Evolutionary conservation across 2,329 filamentous ascomycete species (phyloP).

Genomic region (Fusarium redolens): DNA sequence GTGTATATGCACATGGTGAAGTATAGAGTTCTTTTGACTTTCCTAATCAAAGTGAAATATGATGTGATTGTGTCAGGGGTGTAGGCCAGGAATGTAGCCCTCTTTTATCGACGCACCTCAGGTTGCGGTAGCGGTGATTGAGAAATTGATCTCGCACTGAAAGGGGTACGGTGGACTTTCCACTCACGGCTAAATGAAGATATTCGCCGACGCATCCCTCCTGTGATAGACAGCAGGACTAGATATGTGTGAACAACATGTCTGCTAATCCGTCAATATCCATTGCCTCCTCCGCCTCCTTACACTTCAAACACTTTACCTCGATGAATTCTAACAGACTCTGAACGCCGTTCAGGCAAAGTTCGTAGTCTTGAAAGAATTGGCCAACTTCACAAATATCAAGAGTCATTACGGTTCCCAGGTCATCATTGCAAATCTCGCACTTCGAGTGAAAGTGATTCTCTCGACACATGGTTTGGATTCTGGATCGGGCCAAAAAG

Average conservation of each 20-base stretch:
- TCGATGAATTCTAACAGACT: not conserved
- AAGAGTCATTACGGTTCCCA: not conserved
- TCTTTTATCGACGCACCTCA: too few relatives aligned
- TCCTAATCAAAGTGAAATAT: too few relatives aligned
- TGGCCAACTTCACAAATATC: not conserved
- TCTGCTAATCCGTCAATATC: not conserved
- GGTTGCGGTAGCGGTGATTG: too few relatives aligned
- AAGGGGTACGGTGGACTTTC: too few relatives aligned
- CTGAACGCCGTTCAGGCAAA: not conserved
- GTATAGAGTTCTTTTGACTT: too few relatives aligned
- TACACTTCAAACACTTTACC: not conserved
- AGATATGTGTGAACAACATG: not conserved
- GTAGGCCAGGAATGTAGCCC: too few relatives aligned
- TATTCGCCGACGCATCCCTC: not conserved
- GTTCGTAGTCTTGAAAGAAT: not conserved
- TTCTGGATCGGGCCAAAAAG: not conserved
- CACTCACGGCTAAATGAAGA: accelerated
- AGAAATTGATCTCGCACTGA: too few relatives aligned
- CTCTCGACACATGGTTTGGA: not conserved
- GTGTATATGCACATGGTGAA: too few relatives aligned
- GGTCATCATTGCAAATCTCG: not conserved
- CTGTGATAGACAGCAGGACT: accelerated
- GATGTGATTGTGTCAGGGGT: too few relatives aligned
- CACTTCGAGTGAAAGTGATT: not conserved
- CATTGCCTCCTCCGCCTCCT: not conserved